These are phyloP conservation scores for Trametes punicea DNA, from an alignment of 768 basidiomycete species.

Conservation along the genomic window DNA sequence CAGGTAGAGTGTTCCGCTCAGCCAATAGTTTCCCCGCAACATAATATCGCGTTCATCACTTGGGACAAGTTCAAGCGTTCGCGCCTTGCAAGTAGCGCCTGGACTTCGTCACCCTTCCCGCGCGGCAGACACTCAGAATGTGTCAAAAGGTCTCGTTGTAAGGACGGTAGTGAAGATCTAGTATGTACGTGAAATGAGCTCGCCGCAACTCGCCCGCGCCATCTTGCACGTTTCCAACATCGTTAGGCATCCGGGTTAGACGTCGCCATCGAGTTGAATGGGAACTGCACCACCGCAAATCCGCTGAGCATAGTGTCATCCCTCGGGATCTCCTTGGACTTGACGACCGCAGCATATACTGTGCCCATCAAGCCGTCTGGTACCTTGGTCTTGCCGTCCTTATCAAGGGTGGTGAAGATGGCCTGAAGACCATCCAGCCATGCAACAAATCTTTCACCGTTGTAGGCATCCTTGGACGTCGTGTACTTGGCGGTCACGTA, in stretches of 20 bases:
- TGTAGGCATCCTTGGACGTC: neutral
- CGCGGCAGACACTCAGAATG: no score
- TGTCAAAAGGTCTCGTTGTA: no score
- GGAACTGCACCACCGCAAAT: conserved; percentile 37
- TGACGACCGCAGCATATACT: conserved; percentile 48
- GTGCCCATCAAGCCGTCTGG: conserved; percentile 45
- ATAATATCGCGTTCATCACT: conserved; percentile 11
- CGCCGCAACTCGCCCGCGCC: no score
- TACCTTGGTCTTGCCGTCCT: conserved; percentile 32
- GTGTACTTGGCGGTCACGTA: conserved; percentile 21
- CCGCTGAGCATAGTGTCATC: conserved; percentile 52
- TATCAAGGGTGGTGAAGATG: conserved; percentile 34
- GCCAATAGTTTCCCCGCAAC: conserved; percentile 1
- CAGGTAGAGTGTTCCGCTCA: conserved; percentile 9
- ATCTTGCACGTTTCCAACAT: no score
- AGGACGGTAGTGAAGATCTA: no score
- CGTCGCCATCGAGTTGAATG: conserved; percentile 9
- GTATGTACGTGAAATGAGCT: no score
- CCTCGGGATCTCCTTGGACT: conserved; percentile 31
- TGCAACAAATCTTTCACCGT: conserved; percentile 38
- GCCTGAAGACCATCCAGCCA: conserved; percentile 47
- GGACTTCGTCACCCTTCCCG: conserved; percentile 14
- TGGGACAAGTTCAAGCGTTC: conserved; percentile 14
- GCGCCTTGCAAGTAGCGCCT: conserved; percentile 16
- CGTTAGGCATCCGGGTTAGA: neutral